phyloP scores from a whole-genome alignment of 768 basidiomycete genomes.

The Suillus americanus region DNA sequence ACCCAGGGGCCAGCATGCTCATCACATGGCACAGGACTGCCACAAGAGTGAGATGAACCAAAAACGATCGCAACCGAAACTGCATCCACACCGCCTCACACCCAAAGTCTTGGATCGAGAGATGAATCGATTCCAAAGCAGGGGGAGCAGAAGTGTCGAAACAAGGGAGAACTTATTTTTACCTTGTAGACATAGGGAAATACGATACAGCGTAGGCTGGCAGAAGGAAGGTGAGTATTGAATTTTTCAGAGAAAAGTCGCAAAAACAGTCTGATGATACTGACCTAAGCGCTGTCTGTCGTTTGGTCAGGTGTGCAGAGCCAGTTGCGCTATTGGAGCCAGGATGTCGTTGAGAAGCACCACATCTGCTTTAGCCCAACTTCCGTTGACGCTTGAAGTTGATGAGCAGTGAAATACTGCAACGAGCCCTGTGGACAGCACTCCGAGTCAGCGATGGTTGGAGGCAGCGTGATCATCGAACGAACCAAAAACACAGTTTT shows the following conservation, averaged over 20 bases:
- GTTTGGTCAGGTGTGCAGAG: not conserved
- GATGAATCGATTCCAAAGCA: not conserved
- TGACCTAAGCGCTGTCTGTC: not conserved
- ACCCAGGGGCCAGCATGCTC: not conserved
- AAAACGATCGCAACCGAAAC: not conserved
- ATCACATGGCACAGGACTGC: not conserved
- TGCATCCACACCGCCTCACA: not conserved
- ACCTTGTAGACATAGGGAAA: not conserved
- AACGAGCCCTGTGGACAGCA: not conserved
- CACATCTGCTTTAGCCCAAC: not conserved
- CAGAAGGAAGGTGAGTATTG: not conserved
- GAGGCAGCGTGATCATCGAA: not conserved
- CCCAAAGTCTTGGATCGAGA: not conserved
- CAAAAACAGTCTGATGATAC: not conserved
- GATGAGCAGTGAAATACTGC: not conserved
- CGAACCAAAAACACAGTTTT: not conserved
- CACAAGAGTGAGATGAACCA: not conserved
- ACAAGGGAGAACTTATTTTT: too few species aligned
- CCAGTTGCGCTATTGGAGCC: not conserved
- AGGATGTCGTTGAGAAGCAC: not conserved
- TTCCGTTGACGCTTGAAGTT: not conserved
- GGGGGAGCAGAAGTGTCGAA: not conserved
- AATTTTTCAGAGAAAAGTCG: not conserved
- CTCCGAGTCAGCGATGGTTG: not conserved
- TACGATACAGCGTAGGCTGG: not conserved